A percentile compares a stretch with the other conserved stretches of the same genome.
These are phyloP conservation scores for Calonectria fujianensis DNA, from an alignment of 2,329 filamentous ascomycete genomes.

Conservation along the genomic window DNA sequence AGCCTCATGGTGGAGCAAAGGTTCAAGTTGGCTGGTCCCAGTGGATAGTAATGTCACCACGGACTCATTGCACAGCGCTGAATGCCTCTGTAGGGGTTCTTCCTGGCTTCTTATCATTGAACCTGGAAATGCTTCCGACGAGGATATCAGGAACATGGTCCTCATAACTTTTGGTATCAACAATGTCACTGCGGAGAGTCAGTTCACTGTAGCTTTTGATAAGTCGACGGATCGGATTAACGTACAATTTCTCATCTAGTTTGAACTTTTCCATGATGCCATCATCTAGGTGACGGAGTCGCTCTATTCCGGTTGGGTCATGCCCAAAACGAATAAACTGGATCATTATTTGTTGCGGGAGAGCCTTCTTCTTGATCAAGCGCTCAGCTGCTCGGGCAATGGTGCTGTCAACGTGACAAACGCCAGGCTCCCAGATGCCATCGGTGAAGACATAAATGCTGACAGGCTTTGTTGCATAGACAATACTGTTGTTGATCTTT, in stretches of 20 bases:
- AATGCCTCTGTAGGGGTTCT: not conserved
- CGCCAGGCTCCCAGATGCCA: slow-evolving; percentile 22
- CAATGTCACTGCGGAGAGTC: slow-evolving; percentile 26
- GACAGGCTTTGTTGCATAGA: not conserved
- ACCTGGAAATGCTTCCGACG: slow-evolving; percentile 31
- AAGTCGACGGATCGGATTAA: not conserved
- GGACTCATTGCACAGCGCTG: not conserved
- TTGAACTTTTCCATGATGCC: not conserved
- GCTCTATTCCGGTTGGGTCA: accelerated
- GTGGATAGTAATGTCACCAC: not conserved
- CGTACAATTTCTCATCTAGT: not conserved
- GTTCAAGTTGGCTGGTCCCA: no score
- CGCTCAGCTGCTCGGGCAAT: slow-evolving; percentile 11
- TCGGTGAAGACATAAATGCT: slow-evolving; percentile 38
- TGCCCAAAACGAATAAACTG: slow-evolving; percentile 40
- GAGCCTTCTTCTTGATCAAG: not conserved
- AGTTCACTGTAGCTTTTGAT: not conserved
- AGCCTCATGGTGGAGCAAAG: no score
- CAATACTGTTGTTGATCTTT: not conserved
- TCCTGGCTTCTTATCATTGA: not conserved
- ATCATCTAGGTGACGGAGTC: slow-evolving; percentile 29
- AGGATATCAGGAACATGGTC: slow-evolving; percentile 18
- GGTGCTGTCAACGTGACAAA: not conserved
- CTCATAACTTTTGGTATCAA: slow-evolving; percentile 29
- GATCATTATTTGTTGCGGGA: slow-evolving; percentile 26